phyloP scores from a whole-genome alignment of 1,139 yeast genomes.

The Saccharomyces uvarum region DNA sequence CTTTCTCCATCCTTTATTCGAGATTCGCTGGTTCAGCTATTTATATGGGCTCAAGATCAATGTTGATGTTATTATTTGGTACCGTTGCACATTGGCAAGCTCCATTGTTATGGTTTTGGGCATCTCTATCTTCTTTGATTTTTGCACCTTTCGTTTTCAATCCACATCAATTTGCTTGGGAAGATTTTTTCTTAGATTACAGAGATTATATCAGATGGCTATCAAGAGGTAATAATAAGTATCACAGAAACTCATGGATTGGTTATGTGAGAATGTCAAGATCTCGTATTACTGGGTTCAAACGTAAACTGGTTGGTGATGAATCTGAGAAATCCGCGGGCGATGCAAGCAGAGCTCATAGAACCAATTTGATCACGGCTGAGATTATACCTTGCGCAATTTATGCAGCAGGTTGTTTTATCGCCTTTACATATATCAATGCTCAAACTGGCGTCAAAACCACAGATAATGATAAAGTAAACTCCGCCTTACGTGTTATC shows the following conservation, averaged over 20 bases:
- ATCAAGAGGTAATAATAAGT: slow-evolving; percentile 95
- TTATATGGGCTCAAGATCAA: slow-evolving; percentile 88
- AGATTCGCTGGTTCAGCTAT: slow-evolving; percentile 97
- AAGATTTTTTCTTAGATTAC: slow-evolving; percentile 96
- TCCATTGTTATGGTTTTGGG: slow-evolving; percentile 97
- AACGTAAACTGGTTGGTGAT: slow-evolving; percentile 80
- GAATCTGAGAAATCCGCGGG: slow-evolving; percentile 90
- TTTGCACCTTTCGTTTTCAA: slow-evolving; percentile 92
- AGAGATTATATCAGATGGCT: slow-evolving; percentile 98
- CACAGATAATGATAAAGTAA: slow-evolving; percentile 45
- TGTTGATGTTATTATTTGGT: slow-evolving; percentile 84
- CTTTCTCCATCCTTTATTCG: slow-evolving; percentile 88
- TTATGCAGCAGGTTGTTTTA: slow-evolving; percentile 83
- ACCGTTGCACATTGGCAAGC: slow-evolving; percentile 96
- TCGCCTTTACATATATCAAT: slow-evolving; percentile 88
- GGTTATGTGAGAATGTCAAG: slow-evolving; percentile 93
- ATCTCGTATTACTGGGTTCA: slow-evolving; percentile 97
- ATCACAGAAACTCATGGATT: slow-evolving; percentile 99
- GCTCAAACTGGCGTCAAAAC: slow-evolving; percentile 88
- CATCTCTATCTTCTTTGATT: slow-evolving; percentile 80
- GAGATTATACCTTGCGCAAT: slow-evolving; percentile 79
- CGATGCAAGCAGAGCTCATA: slow-evolving; percentile 90
- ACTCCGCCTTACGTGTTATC: slow-evolving; percentile 76
- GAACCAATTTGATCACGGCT: slow-evolving; percentile 76
- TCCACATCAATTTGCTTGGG: slow-evolving; percentile 99